These are phyloP conservation scores for Xylariaceae sp. DNA, from an alignment of 2,329 filamentous ascomycete genomes.

Conservation along the genomic window DNA sequence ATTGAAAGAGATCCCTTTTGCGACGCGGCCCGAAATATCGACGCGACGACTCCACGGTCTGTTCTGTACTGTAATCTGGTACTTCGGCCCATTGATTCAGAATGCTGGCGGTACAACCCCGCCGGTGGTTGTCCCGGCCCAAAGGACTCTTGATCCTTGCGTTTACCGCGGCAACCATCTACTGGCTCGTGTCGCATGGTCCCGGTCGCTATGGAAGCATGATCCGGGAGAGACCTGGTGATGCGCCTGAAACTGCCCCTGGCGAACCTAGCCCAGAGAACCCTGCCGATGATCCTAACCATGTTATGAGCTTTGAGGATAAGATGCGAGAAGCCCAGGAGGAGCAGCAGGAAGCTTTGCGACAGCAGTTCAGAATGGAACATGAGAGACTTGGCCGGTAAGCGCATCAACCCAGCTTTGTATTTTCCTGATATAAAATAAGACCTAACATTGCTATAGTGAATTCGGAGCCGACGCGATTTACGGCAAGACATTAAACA, in stretches of 20 bases:
- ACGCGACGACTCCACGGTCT: not conserved
- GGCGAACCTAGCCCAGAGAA: slow-evolving; percentile 5
- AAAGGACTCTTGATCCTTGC: slow-evolving; percentile 39
- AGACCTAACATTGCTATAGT: slow-evolving; percentile 32
- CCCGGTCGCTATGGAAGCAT: slow-evolving; percentile 25
- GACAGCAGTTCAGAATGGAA: slow-evolving; percentile 38
- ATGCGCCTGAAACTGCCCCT: not conserved
- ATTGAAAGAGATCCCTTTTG: slow-evolving; percentile 2
- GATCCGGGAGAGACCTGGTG: slow-evolving; percentile 3
- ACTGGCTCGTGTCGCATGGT: slow-evolving; percentile 40
- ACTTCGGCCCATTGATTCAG: slow-evolving; percentile 5
- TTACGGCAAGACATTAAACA: slow-evolving; percentile 52
- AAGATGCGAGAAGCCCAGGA: slow-evolving; percentile 32
- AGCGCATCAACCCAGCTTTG: slow-evolving; percentile 16
- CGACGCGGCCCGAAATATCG: not conserved
- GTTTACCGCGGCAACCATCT: slow-evolving; percentile 38
- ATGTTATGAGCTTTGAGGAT: slow-evolving; percentile 25
- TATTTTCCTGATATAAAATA: slow-evolving; percentile 11
- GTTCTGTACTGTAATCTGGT: slow-evolving; percentile 4
- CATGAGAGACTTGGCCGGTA: slow-evolving; percentile 34
- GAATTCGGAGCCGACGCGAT: slow-evolving; percentile 45
- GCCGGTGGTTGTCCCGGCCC: slow-evolving; percentile 37
- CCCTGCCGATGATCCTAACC: slow-evolving; percentile 6
- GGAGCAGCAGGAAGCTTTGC: slow-evolving; percentile 30
- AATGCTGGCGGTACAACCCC: slow-evolving; percentile 33